Conservation (phyloP, 2,329 filamentous ascomycete genomes). For the Fusarium veterinarium region DNA sequence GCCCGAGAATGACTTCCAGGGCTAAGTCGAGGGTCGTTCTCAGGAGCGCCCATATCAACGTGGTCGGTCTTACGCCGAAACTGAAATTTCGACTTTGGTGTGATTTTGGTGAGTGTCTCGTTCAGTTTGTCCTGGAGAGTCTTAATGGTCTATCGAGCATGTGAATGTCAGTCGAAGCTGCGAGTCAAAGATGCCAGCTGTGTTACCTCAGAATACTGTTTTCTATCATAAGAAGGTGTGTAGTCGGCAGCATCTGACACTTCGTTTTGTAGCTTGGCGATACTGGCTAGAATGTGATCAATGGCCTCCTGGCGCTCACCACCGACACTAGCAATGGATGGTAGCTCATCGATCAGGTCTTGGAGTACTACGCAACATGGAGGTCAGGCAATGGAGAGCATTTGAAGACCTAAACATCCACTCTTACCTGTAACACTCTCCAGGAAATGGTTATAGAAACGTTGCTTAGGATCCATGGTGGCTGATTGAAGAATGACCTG, state of each 20-base stretch:
- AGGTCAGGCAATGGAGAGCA: constrained; percentile 8
- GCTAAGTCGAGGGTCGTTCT: constrained; percentile 58
- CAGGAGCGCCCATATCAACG: constrained; percentile 57
- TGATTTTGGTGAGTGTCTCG: constrained; percentile 72
- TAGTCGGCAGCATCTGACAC: constrained; percentile 86
- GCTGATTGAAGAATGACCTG: constrained; percentile 38
- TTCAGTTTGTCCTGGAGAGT: constrained; percentile 82
- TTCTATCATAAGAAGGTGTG: constrained; percentile 89
- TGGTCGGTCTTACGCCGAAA: constrained; percentile 68
- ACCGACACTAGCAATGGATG: constrained; percentile 68
- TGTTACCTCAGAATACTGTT: constrained; percentile 81
- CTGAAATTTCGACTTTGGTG: constrained; percentile 83
- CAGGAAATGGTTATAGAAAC: constrained; percentile 87
- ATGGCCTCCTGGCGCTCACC: constrained; percentile 84
- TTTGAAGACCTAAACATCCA: background rate
- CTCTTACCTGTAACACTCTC: constrained; percentile 76
- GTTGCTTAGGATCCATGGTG: constrained; percentile 69
- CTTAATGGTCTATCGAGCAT: constrained; percentile 76
- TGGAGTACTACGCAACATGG: constrained; percentile 72
- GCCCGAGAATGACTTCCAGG: constrained; percentile 51
- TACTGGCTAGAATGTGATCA: constrained; percentile 82
- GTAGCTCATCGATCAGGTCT: constrained; percentile 77
- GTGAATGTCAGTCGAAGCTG: background rate
- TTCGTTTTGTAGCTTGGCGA: constrained; percentile 83
- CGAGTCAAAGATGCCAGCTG: background rate